A percentile compares a stretch with the other conserved stretches of the same genome.
These are phyloP conservation scores for Terfezia claveryi DNA, from an alignment of 495 filamentous ascomycete species.

Conservation along the genomic window DNA sequence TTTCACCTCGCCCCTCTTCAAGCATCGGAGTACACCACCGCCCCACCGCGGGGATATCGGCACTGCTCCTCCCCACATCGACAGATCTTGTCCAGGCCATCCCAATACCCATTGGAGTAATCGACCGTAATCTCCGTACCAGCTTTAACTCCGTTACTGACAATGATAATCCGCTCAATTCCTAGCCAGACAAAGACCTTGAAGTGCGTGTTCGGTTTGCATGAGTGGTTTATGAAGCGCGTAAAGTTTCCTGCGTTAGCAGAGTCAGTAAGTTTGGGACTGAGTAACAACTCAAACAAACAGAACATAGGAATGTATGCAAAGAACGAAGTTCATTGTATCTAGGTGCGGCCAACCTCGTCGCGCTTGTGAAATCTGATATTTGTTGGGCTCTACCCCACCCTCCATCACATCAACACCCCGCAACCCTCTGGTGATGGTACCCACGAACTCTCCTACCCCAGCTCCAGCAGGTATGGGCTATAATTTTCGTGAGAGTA, in stretches of 20 bases:
- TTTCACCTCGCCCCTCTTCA: too few species aligned
- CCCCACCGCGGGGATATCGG: slow-evolving; percentile 12
- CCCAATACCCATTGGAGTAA: slow-evolving; percentile 26
- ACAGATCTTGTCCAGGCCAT: slow-evolving; percentile 23
- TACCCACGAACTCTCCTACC: slow-evolving; percentile 19
- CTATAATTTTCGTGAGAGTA: neutral
- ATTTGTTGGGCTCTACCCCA: slow-evolving; percentile 7
- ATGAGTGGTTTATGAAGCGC: slow-evolving; percentile 26
- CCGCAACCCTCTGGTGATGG: slow-evolving; percentile 15
- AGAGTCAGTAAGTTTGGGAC: too few species aligned
- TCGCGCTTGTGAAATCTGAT: slow-evolving; percentile 21
- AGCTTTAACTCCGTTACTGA: slow-evolving; percentile 20
- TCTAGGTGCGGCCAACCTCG: too few species aligned
- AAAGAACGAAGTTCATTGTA: too few species aligned
- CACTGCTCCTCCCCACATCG: slow-evolving; percentile 22
- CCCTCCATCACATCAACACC: slow-evolving; percentile 22
- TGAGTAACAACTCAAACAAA: too few species aligned
- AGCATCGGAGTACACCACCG: too few species aligned
- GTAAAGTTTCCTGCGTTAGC: slow-evolving; percentile 23
- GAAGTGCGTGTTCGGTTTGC: slow-evolving; percentile 23
- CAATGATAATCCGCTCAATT: slow-evolving; percentile 23
- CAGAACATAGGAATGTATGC: too few species aligned
- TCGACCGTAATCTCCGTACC: slow-evolving; percentile 25
- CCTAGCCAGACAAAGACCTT: slow-evolving; percentile 25
- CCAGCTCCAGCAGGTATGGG: slow-evolving; percentile 14